Base-by-base conservation (phyloP, 164 flowering plant species). In the Chimonanthus salicifolius region DNA sequence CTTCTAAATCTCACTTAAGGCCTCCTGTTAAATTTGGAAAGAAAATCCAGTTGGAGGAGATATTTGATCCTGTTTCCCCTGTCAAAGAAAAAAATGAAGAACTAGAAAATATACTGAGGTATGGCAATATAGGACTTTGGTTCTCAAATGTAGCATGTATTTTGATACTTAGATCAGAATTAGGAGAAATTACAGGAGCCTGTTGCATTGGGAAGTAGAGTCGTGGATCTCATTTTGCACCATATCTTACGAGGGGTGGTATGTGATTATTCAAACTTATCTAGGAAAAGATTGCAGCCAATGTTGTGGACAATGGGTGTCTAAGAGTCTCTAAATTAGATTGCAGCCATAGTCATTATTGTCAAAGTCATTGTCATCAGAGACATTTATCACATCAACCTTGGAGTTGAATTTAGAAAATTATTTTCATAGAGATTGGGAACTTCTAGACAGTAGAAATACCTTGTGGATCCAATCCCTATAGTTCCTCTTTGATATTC, bases 1-100 rank as follows among this genome's bases (percentile, higher is more conserved):
- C 72, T 58, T 66, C 79, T 21, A 81, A 78, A 13, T 85, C 82
- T 73, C 83, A 80, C 71, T 88, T 95, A 16, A 87, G 91, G 94
- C 84, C 84, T 76, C 81, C 88, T 54, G 76, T 76, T 58, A 70
- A 81, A 50, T 83, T 87, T 43, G 66, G 80, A 47, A 78, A 82
- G 80, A 82, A 73, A 66, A 70, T 50, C 47, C 43, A 67, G 8
- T 3, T n/a, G 62, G 51, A 15, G 45, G 70, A 50, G 47, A 44
- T 15, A 46, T 47, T 47, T 50, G 64, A 46, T 68, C 71, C 7
- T 8, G 66, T 15, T 68, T 10, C 54, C 47, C 43, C 9, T 54
- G 51, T 68, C 54, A 75, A 83, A 10, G 63, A n/a, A 62, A 82
- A 83, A 72, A 49, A 62, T 80, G 87, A 82, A 75, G 84, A 82